Conservation (phyloP, 345 rosid genomes). For the Arabis alpina region DNA sequence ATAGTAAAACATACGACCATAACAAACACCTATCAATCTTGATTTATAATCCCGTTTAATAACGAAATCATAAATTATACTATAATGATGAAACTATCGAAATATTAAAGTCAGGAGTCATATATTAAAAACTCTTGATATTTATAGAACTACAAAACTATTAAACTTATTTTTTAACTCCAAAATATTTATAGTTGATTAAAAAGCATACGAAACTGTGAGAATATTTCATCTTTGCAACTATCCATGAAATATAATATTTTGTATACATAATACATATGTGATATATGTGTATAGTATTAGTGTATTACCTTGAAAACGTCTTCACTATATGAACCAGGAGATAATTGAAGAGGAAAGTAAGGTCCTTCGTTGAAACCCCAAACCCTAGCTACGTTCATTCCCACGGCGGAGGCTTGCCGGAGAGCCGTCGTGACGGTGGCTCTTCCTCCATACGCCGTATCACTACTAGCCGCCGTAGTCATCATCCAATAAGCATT, state of each 20-base stretch:
- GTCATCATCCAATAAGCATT: conserved; percentile 87
- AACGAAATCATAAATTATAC: neutral
- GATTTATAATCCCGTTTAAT: neutral
- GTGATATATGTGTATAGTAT: neutral
- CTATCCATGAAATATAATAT: neutral
- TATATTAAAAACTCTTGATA: neutral
- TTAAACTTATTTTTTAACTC: neutral
- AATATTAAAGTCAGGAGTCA: neutral
- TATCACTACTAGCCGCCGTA: conserved; percentile 51
- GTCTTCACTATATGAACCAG: conserved; percentile 66
- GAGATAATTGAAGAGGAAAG: conserved; percentile 67
- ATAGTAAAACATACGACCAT: neutral
- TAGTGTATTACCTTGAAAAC: conserved; percentile 62
- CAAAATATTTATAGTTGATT: neutral
- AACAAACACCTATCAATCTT: conserved; percentile 10
- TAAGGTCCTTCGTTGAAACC: conserved; percentile 73
- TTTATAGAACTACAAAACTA: neutral
- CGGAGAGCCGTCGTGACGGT: conserved; percentile 57
- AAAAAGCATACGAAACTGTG: neutral
- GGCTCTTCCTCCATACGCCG: conserved; percentile 47
- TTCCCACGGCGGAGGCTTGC: conserved; percentile 61
- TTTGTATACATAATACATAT: neutral
- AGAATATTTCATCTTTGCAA: neutral
- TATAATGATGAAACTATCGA: neutral
- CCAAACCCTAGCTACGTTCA: conserved; percentile 83